Conservation (phyloP, 2,329 filamentous ascomycete species). For the Cordyceps pruinosa region DNA sequence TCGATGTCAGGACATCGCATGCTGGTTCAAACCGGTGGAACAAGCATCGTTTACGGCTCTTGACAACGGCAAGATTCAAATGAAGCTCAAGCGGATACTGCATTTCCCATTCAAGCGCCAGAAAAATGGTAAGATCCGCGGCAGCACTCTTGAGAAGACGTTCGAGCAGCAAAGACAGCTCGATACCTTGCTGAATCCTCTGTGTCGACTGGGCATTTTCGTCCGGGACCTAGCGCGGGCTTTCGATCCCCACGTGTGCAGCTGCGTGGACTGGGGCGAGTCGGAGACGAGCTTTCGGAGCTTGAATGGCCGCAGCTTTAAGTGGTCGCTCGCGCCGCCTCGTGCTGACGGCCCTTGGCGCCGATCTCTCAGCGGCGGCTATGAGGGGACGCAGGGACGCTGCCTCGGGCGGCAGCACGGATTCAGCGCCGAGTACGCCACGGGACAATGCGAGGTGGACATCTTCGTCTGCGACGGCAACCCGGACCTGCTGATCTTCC, state of each 20-base stretch:
- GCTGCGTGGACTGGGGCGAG: not conserved
- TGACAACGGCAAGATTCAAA: too few relatives aligned
- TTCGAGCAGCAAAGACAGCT: not conserved
- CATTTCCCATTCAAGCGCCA: too few relatives aligned
- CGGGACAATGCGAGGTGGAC: not conserved
- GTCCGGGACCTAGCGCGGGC: not conserved
- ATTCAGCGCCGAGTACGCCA: not conserved
- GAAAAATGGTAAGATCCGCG: too few relatives aligned
- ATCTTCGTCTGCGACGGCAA: not conserved
- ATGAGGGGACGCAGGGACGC: not conserved
- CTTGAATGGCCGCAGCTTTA: not conserved
- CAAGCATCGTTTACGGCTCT: too few relatives aligned
- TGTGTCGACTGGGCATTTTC: not conserved
- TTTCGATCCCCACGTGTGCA: not conserved
- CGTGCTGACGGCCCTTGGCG: too few relatives aligned
- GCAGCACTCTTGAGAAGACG: too few relatives aligned
- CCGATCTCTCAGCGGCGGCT: not conserved
- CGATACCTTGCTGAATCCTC: not conserved
- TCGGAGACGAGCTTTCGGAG: not conserved
- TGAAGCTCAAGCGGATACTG: too few relatives aligned
- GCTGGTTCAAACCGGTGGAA: too few relatives aligned
- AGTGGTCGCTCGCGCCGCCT: not conserved
- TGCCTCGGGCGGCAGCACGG: not conserved
- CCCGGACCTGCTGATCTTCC: not conserved
- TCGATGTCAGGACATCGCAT: too few relatives aligned